Evolutionary conservation across 106 monocot species (phyloP), one percentile per base, ranked within the genome.

Genomic region (Dendrobium chrysotoxum): DNA sequence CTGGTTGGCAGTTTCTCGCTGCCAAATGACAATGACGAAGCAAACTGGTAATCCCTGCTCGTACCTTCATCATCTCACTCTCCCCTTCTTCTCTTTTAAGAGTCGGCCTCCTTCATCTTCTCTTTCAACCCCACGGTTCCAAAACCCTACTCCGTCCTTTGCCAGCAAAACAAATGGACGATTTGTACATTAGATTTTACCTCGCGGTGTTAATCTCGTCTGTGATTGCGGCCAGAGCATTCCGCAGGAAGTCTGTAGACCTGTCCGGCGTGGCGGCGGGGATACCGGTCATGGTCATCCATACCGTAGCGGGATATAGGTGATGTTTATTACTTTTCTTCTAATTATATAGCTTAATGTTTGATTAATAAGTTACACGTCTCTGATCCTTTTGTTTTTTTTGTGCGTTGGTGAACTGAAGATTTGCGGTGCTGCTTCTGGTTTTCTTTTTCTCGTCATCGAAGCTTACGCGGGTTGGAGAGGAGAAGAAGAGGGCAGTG

Each of bases 381-480:
- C 42, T 30, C 53, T 84, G 58, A 50, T 76, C 6, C 7, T 53
- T 86, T 35, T 35, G 18, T 72, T 40, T 35, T 35, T 18, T 72
- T 40, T 55, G 7, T 26, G 38, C 61, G 66, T 61, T 11, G 55
- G 40, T 40, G 55, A 70, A 66, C 40, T 80, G 76, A 82, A 90
- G 90, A 81, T 90, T 85, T 65, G 90, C 83, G 31, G 81, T 79
- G 55, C 80, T 90, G 40, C 83, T 90, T 2, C 79, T 90, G 42
- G 90, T 90, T 44, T 90, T 90, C 78, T 90, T 88, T 84, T 83
- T 83, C 66, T 82, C 90, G 11, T 88, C 90, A 23, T 88, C 90
- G 21, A 85, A 84, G 86, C 18, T 90, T 3, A 90, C 90, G 31
- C 88, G 77, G 79, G 20, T 88, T 28, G 90, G 90, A 20, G 88